Evolutionary conservation across 1,139 yeast species (phyloP).

Genomic region (Taphrina deformans): DNA sequence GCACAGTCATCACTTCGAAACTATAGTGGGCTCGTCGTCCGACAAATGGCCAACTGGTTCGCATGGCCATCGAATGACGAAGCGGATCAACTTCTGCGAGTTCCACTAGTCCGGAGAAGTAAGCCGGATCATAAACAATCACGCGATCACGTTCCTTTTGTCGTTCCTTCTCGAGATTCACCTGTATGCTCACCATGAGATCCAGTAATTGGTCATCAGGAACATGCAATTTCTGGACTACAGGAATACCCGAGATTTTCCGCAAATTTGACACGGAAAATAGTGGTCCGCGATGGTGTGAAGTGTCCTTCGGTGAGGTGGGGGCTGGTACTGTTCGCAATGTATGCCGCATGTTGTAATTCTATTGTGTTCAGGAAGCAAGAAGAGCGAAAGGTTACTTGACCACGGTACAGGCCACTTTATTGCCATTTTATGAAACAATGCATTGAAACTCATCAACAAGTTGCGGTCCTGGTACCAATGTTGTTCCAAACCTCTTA

Average conservation of each 20-base stretch:
- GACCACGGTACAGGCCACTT: too few relatives aligned
- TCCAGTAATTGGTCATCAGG: not conserved
- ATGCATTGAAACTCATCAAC: not conserved
- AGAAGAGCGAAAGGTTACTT: not conserved
- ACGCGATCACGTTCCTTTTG: not conserved
- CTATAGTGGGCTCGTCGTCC: not conserved
- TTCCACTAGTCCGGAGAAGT: not conserved
- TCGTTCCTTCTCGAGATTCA: not conserved
- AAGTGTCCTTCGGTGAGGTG: not conserved
- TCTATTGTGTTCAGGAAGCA: not conserved
- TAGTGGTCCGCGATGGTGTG: not conserved
- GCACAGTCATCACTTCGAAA: not conserved
- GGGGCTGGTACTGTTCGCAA: not conserved
- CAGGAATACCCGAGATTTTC: conserved; percentile 1
- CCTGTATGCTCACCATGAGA: conserved; percentile 9
- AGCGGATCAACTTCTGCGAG: not conserved
- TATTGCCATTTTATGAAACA: too few relatives aligned
- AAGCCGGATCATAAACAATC: conserved; percentile 3
- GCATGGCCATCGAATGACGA: not conserved
- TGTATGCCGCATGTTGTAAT: not conserved
- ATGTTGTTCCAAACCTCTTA: not conserved
- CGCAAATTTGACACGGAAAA: not conserved
- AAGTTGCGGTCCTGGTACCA: not conserved
- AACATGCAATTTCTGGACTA: not conserved
- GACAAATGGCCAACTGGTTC: not conserved